Base-by-base conservation (phyloP, 129 eudicot species). In the Lactuca saligna region DNA sequence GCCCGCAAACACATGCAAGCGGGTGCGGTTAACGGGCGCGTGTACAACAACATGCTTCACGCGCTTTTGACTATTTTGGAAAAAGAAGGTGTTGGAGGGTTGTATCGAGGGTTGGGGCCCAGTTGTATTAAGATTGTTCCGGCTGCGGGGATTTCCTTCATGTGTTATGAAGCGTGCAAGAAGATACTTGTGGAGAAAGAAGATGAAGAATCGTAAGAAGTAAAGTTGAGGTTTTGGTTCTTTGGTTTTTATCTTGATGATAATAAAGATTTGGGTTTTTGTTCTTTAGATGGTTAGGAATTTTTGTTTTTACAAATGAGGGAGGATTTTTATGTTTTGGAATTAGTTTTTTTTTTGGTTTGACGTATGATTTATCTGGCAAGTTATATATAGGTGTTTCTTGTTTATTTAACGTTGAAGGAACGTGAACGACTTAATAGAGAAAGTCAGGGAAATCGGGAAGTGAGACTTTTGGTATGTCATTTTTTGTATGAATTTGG, bases 1-100 rank as follows among this genome's bases (percentile, higher is more conserved):
- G 97, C 97, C 8, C 82, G 97, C 17, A 91, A 91, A 66, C 96
- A 91, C 39, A 91, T 91, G 97, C 97, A 91, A 70, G 96, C 87
- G 0, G 96, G 97, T 14, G 97, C 95, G 15, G 71, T 91, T 1
- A 84, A 85, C 17, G 95, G 90, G 58, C 76, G 95, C 38, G 88
- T 75, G 35, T 91, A 91, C 68, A 78, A 80, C 35, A 83, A 91
- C 74, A 79, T 91, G 85, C 86, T 91, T 56, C 97, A 91, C 69
- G 97, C 97, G 17, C 88, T 91, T 41, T 46, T 79, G 29, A 63
- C 79, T 73, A 91, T 91, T 25, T 81, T 88, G 54, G 97, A 91
- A 51, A 84, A 88, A 14, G 97, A 91, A 78, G 97, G 97, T 31
- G 65, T 88, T 5, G 59, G 51, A 6, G 97, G 96, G 54, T 72